These are phyloP conservation scores for Peribolospora baueri DNA, from an alignment of 768 basidiomycete species.

Conservation along the genomic window DNA sequence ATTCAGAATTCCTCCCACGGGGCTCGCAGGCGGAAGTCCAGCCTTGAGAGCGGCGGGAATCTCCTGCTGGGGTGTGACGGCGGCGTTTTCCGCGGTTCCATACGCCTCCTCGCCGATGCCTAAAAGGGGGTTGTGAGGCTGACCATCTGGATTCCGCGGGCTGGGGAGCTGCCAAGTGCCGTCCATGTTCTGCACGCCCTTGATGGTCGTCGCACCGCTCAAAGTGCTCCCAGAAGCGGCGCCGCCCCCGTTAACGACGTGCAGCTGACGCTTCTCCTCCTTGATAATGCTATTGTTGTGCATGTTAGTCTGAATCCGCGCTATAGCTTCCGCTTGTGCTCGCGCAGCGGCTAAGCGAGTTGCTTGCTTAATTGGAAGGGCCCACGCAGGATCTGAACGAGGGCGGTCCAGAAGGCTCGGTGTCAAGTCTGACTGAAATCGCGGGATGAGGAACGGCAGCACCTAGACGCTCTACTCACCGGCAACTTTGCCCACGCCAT, in stretches of 20 bases:
- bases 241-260: conserved; percentile 11
- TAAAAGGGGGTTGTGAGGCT: background rate
- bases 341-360: conserved; percentile 30
- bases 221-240: background rate
- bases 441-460: background rate
- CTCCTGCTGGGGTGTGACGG: background rate
- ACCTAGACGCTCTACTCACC: conserved; percentile 28
- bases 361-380: conserved; percentile 58
- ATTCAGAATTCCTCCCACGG: too few species aligned
- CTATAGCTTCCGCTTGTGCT: conserved; percentile 42
- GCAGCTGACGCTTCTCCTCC: background rate
- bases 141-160: too few species aligned
- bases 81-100: background rate
- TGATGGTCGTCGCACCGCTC: background rate
- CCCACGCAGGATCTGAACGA: conserved; percentile 58
- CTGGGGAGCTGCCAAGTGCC: background rate
- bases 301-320: conserved; percentile 29
- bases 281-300: background rate
- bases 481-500: conserved; percentile 67
- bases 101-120: background rate
- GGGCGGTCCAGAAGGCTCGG: background rate
- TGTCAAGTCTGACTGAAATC: background rate
- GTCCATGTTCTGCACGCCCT: conserved; percentile 6
- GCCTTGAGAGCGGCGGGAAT: background rate
- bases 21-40: background rate